Evolutionary conservation across 768 basidiomycete species (phyloP).

Genomic region (Solioccasus polychromus): DNA sequence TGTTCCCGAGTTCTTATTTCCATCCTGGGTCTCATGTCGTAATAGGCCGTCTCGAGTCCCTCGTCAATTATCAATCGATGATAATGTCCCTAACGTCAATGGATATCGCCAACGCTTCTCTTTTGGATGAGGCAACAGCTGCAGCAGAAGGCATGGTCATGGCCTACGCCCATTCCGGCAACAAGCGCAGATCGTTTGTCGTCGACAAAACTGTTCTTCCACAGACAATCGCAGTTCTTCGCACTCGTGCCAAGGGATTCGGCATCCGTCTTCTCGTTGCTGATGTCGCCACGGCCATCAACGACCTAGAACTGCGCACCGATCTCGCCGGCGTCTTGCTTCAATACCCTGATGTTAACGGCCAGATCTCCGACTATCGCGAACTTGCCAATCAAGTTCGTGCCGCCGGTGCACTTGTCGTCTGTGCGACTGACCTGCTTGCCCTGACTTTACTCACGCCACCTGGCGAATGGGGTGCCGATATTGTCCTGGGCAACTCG

Average conservation of each 20-base stretch:
- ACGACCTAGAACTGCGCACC: constrained; percentile 49
- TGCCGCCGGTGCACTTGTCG: constrained; percentile 71
- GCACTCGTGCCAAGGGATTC: constrained; percentile 90
- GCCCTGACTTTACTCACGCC: constrained; percentile 91
- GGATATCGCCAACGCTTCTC: constrained; percentile 93
- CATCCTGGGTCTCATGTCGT: constrained; percentile 10
- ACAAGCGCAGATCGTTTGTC: constrained; percentile 80
- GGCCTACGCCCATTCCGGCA: constrained; percentile 65
- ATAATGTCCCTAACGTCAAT: constrained; percentile 90
- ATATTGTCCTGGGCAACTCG: constrained; percentile 92
- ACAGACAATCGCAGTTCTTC: constrained; percentile 87
- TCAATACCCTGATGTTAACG: constrained; percentile 93
- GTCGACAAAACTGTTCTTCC: constrained; percentile 82
- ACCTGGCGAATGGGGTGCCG: constrained; percentile 98
- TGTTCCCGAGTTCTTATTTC: constrained; percentile 11
- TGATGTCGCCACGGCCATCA: constrained; percentile 48
- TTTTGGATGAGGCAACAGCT: constrained; percentile 93
- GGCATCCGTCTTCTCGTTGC: constrained; percentile 79
- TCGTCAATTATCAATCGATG: constrained; percentile 97
- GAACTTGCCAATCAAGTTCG: constrained; percentile 68
- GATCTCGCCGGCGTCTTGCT: constrained; percentile 86
- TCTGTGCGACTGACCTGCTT: constrained; percentile 88
- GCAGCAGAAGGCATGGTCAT: constrained; percentile 98
- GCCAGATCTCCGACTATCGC: constrained; percentile 72
- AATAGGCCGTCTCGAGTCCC: constrained; percentile 88